These are phyloP conservation scores for Edaphochlamys debaryana DNA, from an alignment of 139 green algal genomes.

Conservation along the genomic window DNA sequence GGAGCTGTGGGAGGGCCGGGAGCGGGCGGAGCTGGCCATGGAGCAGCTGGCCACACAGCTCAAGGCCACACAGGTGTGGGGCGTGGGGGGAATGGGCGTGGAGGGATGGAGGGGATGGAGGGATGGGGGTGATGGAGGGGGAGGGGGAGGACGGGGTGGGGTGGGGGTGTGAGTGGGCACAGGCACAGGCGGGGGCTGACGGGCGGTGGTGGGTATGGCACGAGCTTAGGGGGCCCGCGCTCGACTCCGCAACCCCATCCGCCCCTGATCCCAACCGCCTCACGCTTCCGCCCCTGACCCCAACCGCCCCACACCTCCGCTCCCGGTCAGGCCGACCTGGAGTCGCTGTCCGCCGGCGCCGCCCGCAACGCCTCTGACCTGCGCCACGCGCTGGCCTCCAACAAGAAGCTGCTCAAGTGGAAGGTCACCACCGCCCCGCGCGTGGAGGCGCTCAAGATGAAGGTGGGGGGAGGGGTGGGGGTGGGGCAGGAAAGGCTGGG, in stretches of 20 bases:
- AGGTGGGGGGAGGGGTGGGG: not conserved
- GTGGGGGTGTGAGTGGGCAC: not conserved
- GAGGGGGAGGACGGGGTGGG: not conserved
- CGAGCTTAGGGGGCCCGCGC: too few species aligned
- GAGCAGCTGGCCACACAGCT: conserved; percentile 26
- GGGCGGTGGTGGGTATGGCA: too few species aligned
- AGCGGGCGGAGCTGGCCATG: conserved; percentile 39
- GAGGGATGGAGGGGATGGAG: too few species aligned
- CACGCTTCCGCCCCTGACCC: too few species aligned
- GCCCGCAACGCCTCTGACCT: conserved; percentile 37
- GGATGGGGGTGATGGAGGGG: too few species aligned
- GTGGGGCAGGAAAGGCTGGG: too few species aligned
- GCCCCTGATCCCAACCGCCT: too few species aligned
- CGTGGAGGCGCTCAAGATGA: conserved; percentile 42
- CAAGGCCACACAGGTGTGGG: conserved; percentile 36
- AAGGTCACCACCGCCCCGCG: conserved; percentile 43
- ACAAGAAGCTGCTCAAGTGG: conserved; percentile 52
- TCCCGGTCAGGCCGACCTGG: conserved; percentile 51
- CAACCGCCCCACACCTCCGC: too few species aligned
- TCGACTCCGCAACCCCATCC: too few species aligned
- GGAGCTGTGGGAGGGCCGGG: conserved; percentile 43
- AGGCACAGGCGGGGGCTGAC: too few species aligned
- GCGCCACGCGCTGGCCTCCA: conserved; percentile 47
- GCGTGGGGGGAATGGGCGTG: not conserved
- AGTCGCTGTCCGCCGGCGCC: conserved; percentile 11